These are phyloP conservation scores for Arthrobotrys pseudoclavata DNA, from an alignment of 2,329 filamentous ascomycete genomes.

Conservation along the genomic window DNA sequence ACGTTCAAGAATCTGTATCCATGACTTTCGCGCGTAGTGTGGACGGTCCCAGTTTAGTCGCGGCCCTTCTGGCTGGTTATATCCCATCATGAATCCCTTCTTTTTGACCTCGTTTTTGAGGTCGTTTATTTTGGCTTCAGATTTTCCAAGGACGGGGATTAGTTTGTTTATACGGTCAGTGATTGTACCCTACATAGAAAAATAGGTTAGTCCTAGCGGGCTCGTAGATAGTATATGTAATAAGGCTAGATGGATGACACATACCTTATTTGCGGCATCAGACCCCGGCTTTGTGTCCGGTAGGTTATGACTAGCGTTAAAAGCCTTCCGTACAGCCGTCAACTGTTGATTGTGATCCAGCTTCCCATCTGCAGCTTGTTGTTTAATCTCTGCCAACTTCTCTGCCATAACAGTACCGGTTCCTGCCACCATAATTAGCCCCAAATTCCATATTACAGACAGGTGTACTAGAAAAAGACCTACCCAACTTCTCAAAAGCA, in stretches of 20 bases:
- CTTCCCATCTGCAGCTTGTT: slow-evolving; percentile 33
- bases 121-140: slow-evolving; percentile 5
- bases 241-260: neutral
- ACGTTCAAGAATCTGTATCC: slow-evolving; percentile 18
- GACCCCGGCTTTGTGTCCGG: slow-evolving; percentile 16
- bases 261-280: slow-evolving; percentile 5
- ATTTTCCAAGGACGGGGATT: neutral
- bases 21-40: slow-evolving; percentile 15
- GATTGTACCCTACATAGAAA: neutral
- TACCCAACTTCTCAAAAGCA: slow-evolving; percentile 83
- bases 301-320: slow-evolving; percentile 28
- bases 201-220: neutral
- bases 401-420: slow-evolving; percentile 39
- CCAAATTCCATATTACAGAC: neutral
- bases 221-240: neutral
- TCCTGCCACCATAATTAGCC: slow-evolving; percentile 41
- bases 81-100: slow-evolving; percentile 16
- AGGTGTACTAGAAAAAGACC: slow-evolving; percentile 54
- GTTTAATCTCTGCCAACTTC: slow-evolving; percentile 41
- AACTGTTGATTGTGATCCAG: slow-evolving; percentile 51
- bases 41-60: slow-evolving; percentile 21
- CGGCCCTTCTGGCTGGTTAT: neutral
- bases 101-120: slow-evolving; percentile 18
- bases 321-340: slow-evolving; percentile 43
- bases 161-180: slow-evolving; percentile 11